Evolutionary conservation across 2,329 filamentous ascomycete genomes (phyloP), one percentile per base, ranked within the genome.

Genomic region (Alternaria arbusti): DNA sequence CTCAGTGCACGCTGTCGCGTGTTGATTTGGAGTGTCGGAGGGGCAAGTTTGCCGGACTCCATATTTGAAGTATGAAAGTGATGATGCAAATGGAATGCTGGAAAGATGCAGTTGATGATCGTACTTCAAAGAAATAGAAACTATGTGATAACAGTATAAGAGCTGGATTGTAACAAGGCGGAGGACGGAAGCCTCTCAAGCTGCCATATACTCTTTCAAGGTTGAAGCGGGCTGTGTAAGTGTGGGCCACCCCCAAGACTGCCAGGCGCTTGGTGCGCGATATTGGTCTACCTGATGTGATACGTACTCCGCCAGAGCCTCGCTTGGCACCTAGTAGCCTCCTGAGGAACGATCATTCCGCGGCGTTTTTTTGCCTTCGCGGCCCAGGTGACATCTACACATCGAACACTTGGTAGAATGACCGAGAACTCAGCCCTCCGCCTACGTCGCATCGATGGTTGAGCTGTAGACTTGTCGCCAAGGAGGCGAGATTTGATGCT

Each of bases 31-130:
- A 74, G 65, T 7, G 69, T 68, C 3, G 72, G 72, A 15, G 72
- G 72, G 32, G 72, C 70, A n/a, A 74, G 66, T 46, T 71, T 72
- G 20, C 68, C 71, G 43, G 61, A 52, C 58, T 74, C 71, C 72
- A 74, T 74, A 9, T 11, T 64, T 52, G 32, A 49, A n/a, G 11
- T 32, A 49, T 40, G 36, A 28, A 3, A 20, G 22, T 23, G 11
- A 23, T 15, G 6, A 20, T 30, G 47, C 43, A 40, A 32, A 26
- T 3, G 3, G 13, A 20, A 1, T 1, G 20, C 5, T 15, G 4
- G 22, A 36, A 20, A 28, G 20, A 32, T 20, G 44, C 17, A 20
- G 1, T 13, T 9, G n/a, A 45, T 28, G 45, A 26, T 17, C 6
- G 43, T 13, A 17, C 8, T 40, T 40, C 5, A 40, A 40, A 3